A percentile compares a stretch with the other conserved stretches of the same genome.
phyloP scores from a whole-genome alignment of 768 basidiomycete species.

The Suillus spraguei region DNA sequence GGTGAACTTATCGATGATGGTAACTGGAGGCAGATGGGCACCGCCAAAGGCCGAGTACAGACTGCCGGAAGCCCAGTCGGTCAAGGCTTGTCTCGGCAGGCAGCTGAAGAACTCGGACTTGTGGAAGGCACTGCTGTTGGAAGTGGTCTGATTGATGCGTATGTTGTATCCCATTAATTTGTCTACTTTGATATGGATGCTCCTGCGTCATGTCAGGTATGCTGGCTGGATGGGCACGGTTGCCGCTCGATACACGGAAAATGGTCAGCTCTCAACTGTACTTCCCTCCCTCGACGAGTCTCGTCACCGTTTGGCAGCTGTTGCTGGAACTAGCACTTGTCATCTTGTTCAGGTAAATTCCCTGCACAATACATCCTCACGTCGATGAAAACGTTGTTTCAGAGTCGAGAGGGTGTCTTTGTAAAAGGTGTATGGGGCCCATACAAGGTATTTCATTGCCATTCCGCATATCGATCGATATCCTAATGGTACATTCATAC shows the following conservation, averaged over 20 bases:
- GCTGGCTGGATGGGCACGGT: slow-evolving; percentile 98
- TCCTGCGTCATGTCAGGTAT: slow-evolving; percentile 49
- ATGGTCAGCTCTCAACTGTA: slow-evolving; percentile 50
- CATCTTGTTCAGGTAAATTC: slow-evolving; percentile 83
- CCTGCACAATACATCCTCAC: background rate
- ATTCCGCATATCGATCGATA: background rate
- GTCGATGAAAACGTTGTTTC: background rate
- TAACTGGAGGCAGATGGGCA: slow-evolving; percentile 73
- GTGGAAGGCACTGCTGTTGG: slow-evolving; percentile 89
- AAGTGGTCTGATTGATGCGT: slow-evolving; percentile 97
- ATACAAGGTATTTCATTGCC: slow-evolving; percentile 55
- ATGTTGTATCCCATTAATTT: slow-evolving; percentile 23
- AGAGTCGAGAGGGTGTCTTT: slow-evolving; percentile 84
- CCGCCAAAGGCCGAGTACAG: slow-evolving; percentile 61
- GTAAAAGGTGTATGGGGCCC: slow-evolving; percentile 95
- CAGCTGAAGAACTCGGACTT: slow-evolving; percentile 86
- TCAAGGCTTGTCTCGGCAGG: slow-evolving; percentile 70
- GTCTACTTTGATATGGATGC: slow-evolving; percentile 4
- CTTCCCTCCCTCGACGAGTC: slow-evolving; percentile 76
- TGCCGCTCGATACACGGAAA: slow-evolving; percentile 71
- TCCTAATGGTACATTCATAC: slow-evolving; percentile 13
- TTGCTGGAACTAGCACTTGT: slow-evolving; percentile 97
- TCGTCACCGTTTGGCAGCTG: slow-evolving; percentile 80
- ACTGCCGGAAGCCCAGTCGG: slow-evolving; percentile 89
- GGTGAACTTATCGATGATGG: slow-evolving; percentile 65